Evolutionary conservation across 345 rosid species (phyloP), one percentile per base, ranked within the genome.

Genomic region (Gynandropsis gynandra): DNA sequence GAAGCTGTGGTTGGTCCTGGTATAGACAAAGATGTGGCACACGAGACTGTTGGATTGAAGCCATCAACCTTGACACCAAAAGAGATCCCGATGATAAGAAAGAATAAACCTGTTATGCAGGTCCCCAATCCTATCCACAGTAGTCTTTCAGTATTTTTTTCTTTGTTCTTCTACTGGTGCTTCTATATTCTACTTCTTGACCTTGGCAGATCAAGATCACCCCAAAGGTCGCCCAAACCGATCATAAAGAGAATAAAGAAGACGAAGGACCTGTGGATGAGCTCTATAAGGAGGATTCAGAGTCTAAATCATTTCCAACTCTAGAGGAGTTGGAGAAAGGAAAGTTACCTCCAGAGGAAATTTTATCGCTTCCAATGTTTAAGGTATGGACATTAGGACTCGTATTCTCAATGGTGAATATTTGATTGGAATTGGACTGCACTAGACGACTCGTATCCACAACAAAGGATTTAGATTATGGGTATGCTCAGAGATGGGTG

Each of bases 31-130:
- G 80, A 65, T 43, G 88, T 85, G 46, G 61, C 69, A 47, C 89
- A 74, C 69, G 95, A 87, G 74, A 74, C 85, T 29, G 90, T 83
- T 67, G 97, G 97, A 52, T 65, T 87, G 76, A 87, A 85, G 72
- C 82, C 78, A 47, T 81, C 86, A 12, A 52, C 86, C 57, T 74
- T 92, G 76, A 75, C 75, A 35, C 97, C 86, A 18, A 87, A 87
- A 70, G 98, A 92, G 77, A 80, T 82, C 20, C 97, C 90, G 18
- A 42, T 78, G 59, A 76, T 92, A 42, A 87, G 65, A 69, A 92
- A 87, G 77, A 87, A 80, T 56, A 92, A 81, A 67, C 66, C 88
- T 29, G 72, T 92, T 32, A 63, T 92, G 61, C 93, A 82, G 96
- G 96, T 92, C 55, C 18, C 6, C 18, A 36, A 8, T 54, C 29